Conservation (phyloP, 2,329 filamentous ascomycete genomes). For the Botrytis fragariae region DNA sequence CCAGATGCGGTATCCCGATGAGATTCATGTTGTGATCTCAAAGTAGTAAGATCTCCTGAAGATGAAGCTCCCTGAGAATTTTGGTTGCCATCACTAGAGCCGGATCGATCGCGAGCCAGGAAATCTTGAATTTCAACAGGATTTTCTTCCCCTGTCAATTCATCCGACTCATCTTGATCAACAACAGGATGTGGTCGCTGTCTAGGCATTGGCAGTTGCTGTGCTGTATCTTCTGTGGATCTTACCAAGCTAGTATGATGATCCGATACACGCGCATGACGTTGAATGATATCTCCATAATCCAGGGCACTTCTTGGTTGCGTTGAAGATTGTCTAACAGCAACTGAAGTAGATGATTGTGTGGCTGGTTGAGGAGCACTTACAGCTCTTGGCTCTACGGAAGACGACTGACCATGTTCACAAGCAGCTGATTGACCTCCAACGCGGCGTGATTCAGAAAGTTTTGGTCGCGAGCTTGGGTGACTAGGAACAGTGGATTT, state of each 20-base stretch:
- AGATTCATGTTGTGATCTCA: not conserved
- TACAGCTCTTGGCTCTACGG: not conserved
- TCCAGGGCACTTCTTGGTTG: not conserved
- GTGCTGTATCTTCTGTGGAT: not conserved
- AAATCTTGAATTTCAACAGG: not conserved
- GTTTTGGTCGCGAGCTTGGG: not conserved
- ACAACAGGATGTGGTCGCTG: not conserved
- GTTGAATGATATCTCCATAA: not conserved
- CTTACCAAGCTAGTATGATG: not conserved
- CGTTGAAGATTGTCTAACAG: not conserved
- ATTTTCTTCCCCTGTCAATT: not conserved
- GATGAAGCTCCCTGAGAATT: not conserved
- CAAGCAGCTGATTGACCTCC: not conserved
- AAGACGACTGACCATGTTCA: rapidly evolving
- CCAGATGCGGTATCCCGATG: too few relatives aligned
- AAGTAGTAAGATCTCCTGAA: not conserved
- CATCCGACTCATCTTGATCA: not conserved
- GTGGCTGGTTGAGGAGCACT: not conserved
- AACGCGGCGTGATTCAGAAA: too few relatives aligned
- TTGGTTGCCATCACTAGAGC: rapidly evolving
- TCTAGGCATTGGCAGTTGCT: not conserved
- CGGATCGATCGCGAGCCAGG: not conserved
- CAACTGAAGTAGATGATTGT: not conserved
- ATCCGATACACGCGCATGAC: not conserved
- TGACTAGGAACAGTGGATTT: rapidly evolving